phyloP scores from a whole-genome alignment of 2,329 filamentous ascomycete genomes.

The Aspergillus eucalypticola region DNA sequence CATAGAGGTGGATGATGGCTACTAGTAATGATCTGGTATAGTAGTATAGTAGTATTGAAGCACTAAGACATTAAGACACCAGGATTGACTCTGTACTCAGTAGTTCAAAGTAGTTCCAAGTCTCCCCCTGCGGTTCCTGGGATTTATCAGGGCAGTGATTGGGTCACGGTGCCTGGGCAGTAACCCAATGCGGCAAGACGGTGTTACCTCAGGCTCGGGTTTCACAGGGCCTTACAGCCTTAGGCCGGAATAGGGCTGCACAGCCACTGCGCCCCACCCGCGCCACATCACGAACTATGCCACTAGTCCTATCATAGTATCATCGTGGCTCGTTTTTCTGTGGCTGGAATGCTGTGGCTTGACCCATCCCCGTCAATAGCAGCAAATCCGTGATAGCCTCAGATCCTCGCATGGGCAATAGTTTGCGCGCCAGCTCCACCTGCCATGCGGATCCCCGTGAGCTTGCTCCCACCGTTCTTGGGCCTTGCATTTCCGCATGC shows the following conservation, averaged over 20 bases:
- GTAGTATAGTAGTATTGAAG: too few species aligned
- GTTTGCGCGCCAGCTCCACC: conserved; percentile 12
- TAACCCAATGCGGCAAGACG: conserved; percentile 6
- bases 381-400: conserved; percentile 15
- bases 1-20: not conserved
- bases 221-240: not conserved
- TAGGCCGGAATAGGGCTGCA: conserved; percentile 11
- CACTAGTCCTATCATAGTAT: conserved; percentile 9
- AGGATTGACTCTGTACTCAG: too few species aligned
- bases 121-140: not conserved
- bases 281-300: conserved; percentile 9
- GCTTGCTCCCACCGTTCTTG: conserved; percentile 16
- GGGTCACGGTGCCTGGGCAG: not conserved
- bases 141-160: not conserved
- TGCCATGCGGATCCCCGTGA: conserved; percentile 17
- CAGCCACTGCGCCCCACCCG: conserved; percentile 18
- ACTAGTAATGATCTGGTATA: not conserved
- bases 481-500: conserved; percentile 8
- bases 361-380: conserved; percentile 17
- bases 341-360: conserved; percentile 25
- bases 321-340: conserved; percentile 13
- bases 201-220: not conserved
- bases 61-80: too few species aligned
- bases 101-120: too few species aligned
- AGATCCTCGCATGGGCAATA: conserved; percentile 14